Base-by-base conservation (phyloP, 306 rosid genomes). In the Astragalus glycyphyllos region DNA sequence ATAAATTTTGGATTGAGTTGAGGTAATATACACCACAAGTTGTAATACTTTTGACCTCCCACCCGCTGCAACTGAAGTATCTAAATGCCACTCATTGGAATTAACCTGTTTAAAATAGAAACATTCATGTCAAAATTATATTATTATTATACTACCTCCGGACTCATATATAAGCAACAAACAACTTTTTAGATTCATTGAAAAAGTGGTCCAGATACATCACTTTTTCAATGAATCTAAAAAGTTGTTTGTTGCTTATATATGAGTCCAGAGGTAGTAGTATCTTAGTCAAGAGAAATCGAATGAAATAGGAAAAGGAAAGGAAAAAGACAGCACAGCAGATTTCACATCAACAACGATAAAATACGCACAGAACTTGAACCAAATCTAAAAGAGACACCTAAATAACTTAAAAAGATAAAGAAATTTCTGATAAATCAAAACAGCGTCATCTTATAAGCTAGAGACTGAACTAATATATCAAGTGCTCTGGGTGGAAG, bases 11-110 rank as follows among this genome's bases (percentile, higher is more conserved):
- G 80, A 77, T 17, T 57, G 78, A 79, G 94, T 77, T 81, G 77
- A 82, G 84, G 88, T 75, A 79, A 77, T 77, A 83, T 94, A 94
- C 99, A 91, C 95, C 87, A 86, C 99, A 83, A 94, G 91, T 72
- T 90, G 97, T 89, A 94, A 82, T 84, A 94, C 89, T 87, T 94
- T 94, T 82, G 99, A 91, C 80, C 99, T 87, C 87, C 97, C 99
- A 46, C 96, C 86, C 26, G 97, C 96, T 67, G 96, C 96, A 82
- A 89, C 82, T 32, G 97, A 94, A 73, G 99, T 91, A 81, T 94
- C 99, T 84, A 94, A 86, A 72, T 94, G 95, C 99, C 99, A 94
- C 74, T 94, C 97, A 54, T 89, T 90, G 68, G 99, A 90, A 82
- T 91, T 94, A 59, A 94, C 97, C 99, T 94, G 83, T 71, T 55